These are phyloP conservation scores for Phytopythium oedochilum DNA, from an alignment of 352 stramenopile genomes.

Conservation along the genomic window DNA sequence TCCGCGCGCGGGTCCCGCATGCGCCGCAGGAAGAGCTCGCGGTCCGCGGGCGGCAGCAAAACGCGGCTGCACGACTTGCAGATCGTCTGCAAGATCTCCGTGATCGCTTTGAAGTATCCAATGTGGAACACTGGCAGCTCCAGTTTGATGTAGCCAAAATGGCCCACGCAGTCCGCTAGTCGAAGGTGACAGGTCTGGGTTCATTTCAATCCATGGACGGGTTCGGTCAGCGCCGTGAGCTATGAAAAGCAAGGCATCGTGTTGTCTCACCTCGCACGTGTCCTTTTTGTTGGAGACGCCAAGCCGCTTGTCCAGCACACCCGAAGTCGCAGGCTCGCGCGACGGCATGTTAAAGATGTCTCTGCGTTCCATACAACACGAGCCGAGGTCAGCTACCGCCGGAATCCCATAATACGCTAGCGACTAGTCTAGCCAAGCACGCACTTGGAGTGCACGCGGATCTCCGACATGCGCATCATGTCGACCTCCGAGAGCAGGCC, in stretches of 20 bases:
- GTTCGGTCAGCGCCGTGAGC: neutral
- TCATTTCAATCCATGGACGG: neutral
- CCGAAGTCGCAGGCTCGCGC: slow-evolving; percentile 88
- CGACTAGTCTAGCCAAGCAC: neutral
- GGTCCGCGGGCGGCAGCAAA: slow-evolving; percentile 90
- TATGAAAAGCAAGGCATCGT: slow-evolving; percentile 12
- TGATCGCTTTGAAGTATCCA: slow-evolving; percentile 98
- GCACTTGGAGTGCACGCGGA: slow-evolving; percentile 89
- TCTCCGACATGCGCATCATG: slow-evolving; percentile 95
- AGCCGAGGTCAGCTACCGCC: neutral
- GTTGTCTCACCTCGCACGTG: slow-evolving; percentile 83
- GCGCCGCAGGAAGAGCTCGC: slow-evolving; percentile 78
- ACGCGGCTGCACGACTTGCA: slow-evolving; percentile 96
- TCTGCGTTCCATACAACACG: slow-evolving; percentile 33
- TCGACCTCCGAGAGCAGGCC: slow-evolving; percentile 93
- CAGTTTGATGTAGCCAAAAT: slow-evolving; percentile 99
- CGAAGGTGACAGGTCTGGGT: slow-evolving; percentile 83
- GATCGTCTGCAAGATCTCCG: slow-evolving; percentile 97
- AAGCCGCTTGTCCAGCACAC: slow-evolving; percentile 96
- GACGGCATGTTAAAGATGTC: slow-evolving; percentile 97
- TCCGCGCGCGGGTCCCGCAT: slow-evolving; percentile 87
- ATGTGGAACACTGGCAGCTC: slow-evolving; percentile 99
- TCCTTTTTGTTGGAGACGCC: slow-evolving; percentile 98
- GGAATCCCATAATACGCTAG: neutral
- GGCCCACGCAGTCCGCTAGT: slow-evolving; percentile 96